phyloP scores from a whole-genome alignment of 139 green algal species.

The Chlorella sorokiniana region DNA sequence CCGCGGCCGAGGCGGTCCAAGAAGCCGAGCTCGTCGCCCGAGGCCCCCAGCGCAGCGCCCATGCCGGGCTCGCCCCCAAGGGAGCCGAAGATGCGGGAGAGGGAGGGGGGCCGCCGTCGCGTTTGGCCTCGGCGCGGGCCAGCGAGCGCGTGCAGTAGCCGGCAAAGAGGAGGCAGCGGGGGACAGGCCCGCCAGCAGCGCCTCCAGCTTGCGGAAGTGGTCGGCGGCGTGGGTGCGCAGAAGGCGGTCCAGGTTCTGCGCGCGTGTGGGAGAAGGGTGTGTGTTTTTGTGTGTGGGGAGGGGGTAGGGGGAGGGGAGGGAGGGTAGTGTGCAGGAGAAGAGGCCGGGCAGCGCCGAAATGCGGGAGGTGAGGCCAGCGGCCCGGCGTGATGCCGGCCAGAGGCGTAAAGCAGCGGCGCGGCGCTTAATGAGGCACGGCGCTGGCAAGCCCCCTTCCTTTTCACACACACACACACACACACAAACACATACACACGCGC shows the following conservation, averaged over 20 bases:
- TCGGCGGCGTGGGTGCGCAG: conserved; percentile 31
- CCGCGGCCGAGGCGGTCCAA: conserved; percentile 18
- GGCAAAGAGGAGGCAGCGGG: conserved; percentile 40
- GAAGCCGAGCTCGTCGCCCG: conserved; percentile 7
- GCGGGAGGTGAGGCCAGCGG: not conserved
- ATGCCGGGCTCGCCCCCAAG: conserved; percentile 9
- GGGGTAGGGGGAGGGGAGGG: not conserved
- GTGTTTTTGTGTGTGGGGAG: not conserved
- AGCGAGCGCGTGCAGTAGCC: conserved; percentile 42
- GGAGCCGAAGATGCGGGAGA: conserved; percentile 27
- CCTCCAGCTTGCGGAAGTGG: conserved; percentile 38
- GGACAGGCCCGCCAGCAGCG: conserved; percentile 24
- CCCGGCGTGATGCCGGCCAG: not conserved
- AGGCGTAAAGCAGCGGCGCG: too few species aligned
- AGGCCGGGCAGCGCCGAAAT: not conserved
- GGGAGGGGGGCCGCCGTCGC: not conserved
- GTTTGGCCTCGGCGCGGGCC: conserved; percentile 4
- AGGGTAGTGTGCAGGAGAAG: too few species aligned
- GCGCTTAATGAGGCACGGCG: too few species aligned
- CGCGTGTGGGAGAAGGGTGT: not conserved
- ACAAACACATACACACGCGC: not conserved
- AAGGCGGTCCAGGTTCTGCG: conserved; percentile 37
- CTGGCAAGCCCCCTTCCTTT: not conserved
- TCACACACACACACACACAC: not conserved
- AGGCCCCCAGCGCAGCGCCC: not conserved